A percentile compares a stretch with the other conserved stretches of the same genome.
Conservation (phyloP, 2,329 filamentous ascomycete genomes). For the Ascochyta viciae-villosae region DNA sequence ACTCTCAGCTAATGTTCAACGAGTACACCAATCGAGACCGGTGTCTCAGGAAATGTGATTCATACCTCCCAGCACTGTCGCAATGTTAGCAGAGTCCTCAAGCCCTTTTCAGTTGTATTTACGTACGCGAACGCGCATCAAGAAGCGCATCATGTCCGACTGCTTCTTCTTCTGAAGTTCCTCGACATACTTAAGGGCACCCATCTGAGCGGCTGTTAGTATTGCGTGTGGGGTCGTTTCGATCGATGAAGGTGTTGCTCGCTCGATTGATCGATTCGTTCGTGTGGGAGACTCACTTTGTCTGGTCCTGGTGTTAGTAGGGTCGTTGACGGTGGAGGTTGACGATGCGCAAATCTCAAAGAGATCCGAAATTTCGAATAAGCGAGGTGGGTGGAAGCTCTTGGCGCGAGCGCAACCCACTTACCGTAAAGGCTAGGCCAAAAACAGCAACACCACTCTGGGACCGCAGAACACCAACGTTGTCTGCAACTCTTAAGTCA, state of each 20-base stretch:
- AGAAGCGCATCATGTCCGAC: slow-evolving; percentile 99
- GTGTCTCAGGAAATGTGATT: slow-evolving; percentile 36
- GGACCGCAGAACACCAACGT: not conserved
- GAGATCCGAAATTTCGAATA: slow-evolving; percentile 12
- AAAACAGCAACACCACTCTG: not conserved
- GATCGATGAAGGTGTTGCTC: slow-evolving; percentile 6
- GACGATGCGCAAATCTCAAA: slow-evolving; percentile 16
- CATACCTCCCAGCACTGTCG: slow-evolving; percentile 90
- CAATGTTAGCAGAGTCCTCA: slow-evolving; percentile 38
- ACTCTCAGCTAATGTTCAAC: slow-evolving; percentile 99
- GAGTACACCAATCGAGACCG: slow-evolving; percentile 70
- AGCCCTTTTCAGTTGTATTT: slow-evolving; percentile 16
- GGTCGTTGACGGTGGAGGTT: slow-evolving; percentile 21
- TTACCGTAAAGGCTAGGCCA: slow-evolving; percentile 1
- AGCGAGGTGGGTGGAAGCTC: slow-evolving; percentile 6
- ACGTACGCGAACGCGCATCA: slow-evolving; percentile 76
- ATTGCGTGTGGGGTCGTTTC: slow-evolving; percentile 5
- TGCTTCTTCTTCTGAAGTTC: slow-evolving; percentile 99
- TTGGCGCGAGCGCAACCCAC: slow-evolving; percentile 11
- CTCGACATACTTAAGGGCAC: slow-evolving; percentile 99
- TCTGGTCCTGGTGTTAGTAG: slow-evolving; percentile 24
- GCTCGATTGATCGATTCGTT: slow-evolving; percentile 13
- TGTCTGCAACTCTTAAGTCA: not conserved
- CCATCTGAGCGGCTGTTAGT: slow-evolving; percentile 70
- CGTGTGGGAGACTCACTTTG: slow-evolving; percentile 18